Conservation (phyloP, 192 early-diverging fungal species). For the Backusella tarrabulga region DNA sequence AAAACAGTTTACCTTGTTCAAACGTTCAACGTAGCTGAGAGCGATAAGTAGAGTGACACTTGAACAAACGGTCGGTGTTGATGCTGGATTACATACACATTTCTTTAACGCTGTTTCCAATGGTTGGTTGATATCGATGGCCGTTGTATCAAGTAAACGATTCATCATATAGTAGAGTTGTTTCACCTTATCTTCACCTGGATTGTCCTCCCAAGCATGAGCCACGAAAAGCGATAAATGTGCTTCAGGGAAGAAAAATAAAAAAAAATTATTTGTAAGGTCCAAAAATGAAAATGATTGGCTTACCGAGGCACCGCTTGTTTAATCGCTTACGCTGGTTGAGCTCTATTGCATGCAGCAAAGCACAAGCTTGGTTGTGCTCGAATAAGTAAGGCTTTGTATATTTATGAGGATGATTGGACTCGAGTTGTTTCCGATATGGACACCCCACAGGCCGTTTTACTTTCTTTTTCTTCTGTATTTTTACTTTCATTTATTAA, state of each 20-base stretch:
- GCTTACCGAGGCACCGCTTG: slow-evolving; percentile 1
- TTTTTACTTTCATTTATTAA: not conserved
- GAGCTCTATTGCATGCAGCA: slow-evolving; percentile 9
- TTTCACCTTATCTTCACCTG: not conserved
- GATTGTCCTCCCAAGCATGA: slow-evolving; percentile 16
- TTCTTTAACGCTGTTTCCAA: slow-evolving; percentile 16
- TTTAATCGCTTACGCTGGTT: slow-evolving; percentile 1
- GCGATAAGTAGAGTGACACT: slow-evolving; percentile 45
- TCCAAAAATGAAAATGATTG: not conserved
- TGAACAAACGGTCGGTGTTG: slow-evolving; percentile 35
- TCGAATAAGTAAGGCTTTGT: not conserved
- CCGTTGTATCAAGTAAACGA: slow-evolving; percentile 15
- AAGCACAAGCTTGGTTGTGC: not conserved
- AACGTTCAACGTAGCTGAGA: slow-evolving; percentile 42
- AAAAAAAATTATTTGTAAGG: not conserved
- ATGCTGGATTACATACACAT: slow-evolving; percentile 12
- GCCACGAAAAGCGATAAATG: slow-evolving; percentile 16
- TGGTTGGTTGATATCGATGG: not conserved
- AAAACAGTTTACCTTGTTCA: slow-evolving; percentile 29
- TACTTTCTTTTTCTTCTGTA: not conserved
- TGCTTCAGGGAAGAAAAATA: not conserved
- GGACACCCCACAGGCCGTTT: not conserved
- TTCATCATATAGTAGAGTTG: slow-evolving; percentile 19
- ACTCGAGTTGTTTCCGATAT: slow-evolving; percentile 4
- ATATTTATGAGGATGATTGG: not conserved